Evolutionary conservation across 2,329 filamentous ascomycete species (phyloP).

Genomic region (Stagonosporopsis vannaccii): DNA sequence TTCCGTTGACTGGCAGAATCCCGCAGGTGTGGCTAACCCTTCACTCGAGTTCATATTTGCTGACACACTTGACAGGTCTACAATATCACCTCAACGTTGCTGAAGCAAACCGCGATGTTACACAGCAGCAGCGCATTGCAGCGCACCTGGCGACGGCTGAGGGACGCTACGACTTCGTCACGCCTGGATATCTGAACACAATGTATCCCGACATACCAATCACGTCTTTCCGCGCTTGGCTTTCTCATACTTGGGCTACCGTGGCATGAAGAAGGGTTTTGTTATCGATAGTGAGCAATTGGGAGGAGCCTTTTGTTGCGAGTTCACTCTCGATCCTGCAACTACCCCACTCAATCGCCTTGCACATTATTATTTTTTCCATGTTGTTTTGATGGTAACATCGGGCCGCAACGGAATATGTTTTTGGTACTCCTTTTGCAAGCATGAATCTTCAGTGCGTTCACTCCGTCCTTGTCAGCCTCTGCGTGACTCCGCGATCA

Average conservation of each 20-base stretch:
- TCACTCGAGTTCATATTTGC: background rate
- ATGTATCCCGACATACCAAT: conserved; percentile 49
- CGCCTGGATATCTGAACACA: conserved; percentile 65
- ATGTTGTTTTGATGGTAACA: background rate
- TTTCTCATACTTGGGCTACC: conserved; percentile 45
- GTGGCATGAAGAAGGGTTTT: conserved; percentile 30
- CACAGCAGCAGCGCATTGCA: conserved; percentile 57
- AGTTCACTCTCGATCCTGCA: background rate
- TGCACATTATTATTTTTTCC: background rate
- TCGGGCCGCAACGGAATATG: background rate
- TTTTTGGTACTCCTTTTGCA: background rate
- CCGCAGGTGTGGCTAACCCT: conserved; percentile 45
- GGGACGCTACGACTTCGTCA: conserved; percentile 70
- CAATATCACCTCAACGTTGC: conserved; percentile 59
- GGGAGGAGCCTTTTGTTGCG: background rate
- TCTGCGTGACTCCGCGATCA: conserved; percentile 1
- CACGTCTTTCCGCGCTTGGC: conserved; percentile 50
- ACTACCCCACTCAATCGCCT: background rate
- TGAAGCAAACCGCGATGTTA: conserved; percentile 30
- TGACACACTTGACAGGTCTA: conserved; percentile 35
- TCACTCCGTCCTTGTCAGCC: background rate
- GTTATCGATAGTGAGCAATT: background rate
- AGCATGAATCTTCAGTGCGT: background rate
- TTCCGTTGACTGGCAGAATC: conserved; percentile 53
- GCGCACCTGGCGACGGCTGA: conserved; percentile 72